phyloP scores from a whole-genome alignment of 2,329 filamentous ascomycete species.

The Phialophora expanda region DNA sequence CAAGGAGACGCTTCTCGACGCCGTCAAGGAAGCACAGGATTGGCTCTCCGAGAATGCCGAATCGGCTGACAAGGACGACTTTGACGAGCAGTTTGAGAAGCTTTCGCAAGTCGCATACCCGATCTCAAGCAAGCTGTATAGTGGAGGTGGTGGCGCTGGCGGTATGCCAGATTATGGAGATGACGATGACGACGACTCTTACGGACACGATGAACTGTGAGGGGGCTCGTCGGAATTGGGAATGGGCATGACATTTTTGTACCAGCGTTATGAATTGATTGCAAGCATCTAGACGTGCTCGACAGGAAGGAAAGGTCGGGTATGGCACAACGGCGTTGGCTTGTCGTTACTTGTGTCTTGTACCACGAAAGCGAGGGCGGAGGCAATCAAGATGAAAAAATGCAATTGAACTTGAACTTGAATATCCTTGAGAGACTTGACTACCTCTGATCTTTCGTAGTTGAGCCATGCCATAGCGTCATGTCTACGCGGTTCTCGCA shows the following conservation, averaged over 20 bases:
- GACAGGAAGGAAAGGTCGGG: constrained; percentile 13
- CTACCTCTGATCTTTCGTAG: background rate
- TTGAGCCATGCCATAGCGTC: background rate
- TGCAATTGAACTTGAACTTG: background rate
- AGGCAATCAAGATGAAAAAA: constrained; percentile 13
- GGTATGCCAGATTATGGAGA: constrained; percentile 64
- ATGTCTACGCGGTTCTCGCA: too few species aligned
- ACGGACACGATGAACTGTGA: constrained; percentile 75
- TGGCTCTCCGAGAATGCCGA: constrained; percentile 96
- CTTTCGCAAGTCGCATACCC: constrained; percentile 95
- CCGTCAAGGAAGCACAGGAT: constrained; percentile 94
- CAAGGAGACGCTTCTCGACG: constrained; percentile 94
- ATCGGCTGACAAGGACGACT: constrained; percentile 86
- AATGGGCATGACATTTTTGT: constrained; percentile 20
- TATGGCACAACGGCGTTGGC: constrained; percentile 18
- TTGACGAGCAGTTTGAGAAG: constrained; percentile 99
- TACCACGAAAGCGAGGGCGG: constrained; percentile 7
- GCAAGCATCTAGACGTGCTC: constrained; percentile 32
- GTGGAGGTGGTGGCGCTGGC: constrained; percentile 68
- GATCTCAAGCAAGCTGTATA: constrained; percentile 98
- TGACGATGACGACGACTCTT: constrained; percentile 67
- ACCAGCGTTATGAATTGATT: constrained; percentile 26
- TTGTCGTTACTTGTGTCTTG: constrained; percentile 15
- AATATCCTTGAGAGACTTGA: background rate
- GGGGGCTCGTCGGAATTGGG: constrained; percentile 12